Percentiles rank a stretch among this genome's conserved stretches.
Evolutionary conservation across 2,329 filamentous ascomycete species (phyloP).

Genomic region (Stagonosporopsis chrysanthemi): DNA sequence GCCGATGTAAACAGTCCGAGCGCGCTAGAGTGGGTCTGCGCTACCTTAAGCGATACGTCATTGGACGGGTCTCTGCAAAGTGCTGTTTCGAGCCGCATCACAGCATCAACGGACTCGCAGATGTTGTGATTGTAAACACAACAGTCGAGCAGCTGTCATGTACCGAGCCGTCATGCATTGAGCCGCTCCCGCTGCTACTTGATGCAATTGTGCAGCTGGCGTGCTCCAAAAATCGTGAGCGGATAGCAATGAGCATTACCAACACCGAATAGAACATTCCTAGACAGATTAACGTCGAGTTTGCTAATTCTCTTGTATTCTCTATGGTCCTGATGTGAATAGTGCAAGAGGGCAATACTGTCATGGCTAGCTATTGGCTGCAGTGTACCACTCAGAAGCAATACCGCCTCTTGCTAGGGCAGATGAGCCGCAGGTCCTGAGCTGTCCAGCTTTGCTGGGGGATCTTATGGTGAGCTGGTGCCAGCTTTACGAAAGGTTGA

Average conservation of each 20-base stretch:
- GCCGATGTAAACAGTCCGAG: constrained; percentile 19
- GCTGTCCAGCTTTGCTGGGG: too few relatives aligned
- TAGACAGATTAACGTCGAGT: not conserved
- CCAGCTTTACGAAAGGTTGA: too few relatives aligned
- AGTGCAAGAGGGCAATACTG: too few relatives aligned
- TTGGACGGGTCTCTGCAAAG: constrained; percentile 9
- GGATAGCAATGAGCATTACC: not conserved
- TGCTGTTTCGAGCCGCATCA: constrained; percentile 1
- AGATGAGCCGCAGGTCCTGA: too few relatives aligned
- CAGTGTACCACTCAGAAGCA: too few relatives aligned
- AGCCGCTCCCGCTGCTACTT: constrained; percentile 14
- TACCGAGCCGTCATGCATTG: constrained; percentile 9
- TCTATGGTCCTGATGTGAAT: too few relatives aligned
- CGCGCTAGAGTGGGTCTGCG: not conserved
- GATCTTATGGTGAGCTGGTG: too few relatives aligned
- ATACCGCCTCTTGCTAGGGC: too few relatives aligned
- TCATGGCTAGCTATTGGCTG: too few relatives aligned
- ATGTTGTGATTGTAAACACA: constrained; percentile 22
- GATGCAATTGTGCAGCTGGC: constrained; percentile 3
- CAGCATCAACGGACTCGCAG: constrained; percentile 8
- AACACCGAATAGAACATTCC: not conserved
- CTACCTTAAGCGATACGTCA: constrained; percentile 14
- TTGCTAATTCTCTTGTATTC: not conserved
- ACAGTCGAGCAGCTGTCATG: constrained; percentile 14
- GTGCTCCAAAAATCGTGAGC: not conserved